Base-by-base conservation (phyloP, 1,284 basidiomycete species). In the Boletus smithii region DNA sequence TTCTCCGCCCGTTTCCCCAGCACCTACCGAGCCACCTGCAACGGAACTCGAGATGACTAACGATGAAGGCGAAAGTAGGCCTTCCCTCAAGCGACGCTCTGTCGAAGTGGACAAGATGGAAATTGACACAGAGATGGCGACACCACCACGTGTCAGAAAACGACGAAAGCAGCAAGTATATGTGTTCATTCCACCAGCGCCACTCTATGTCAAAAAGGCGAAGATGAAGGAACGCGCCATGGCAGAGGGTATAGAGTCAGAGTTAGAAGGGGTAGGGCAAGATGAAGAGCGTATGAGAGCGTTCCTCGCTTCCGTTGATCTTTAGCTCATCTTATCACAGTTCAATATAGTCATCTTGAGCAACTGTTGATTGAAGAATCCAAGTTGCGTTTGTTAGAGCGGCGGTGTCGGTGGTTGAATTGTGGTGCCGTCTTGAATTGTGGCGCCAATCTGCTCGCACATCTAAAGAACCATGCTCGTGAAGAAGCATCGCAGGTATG, bases 401-500 rank as follows among this genome's bases (percentile, higher is more conserved):
- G 69, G 30, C 67, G 58, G 11, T 88, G 85, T 65, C 69, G 68
- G 53, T 88, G 86, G 85, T 64, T 62, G 46, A 70, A 71, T 27
- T 88, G 85, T 61, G 67, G 69, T 48, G 70, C 69, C 38, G 56
- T 78, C 17, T 58, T 85, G 55, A 83, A 82, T 56, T 80, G 77
- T 35, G 66, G 69, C 4, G 67, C 73, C 38, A 70, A 68, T 43
- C 61, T 86, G 44, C 62, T 73, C 31, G 59, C 63, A 17, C 85
- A 88, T 67, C 60, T 83, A 29, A 69, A 67, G 43, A 54, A 56
- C 27, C 85, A 88, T 62, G 68, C 63, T 30, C 45, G 51, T 8
- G 68, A 70, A 37, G 58, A 61, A 43, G 58, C 60, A 33, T 59
- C 57, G 44, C 51, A 61, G 60, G 70, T 71, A 58, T 43, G 68